Conservation (phyloP, 2,329 filamentous ascomycete species). For the Ophiostoma montium region DNA sequence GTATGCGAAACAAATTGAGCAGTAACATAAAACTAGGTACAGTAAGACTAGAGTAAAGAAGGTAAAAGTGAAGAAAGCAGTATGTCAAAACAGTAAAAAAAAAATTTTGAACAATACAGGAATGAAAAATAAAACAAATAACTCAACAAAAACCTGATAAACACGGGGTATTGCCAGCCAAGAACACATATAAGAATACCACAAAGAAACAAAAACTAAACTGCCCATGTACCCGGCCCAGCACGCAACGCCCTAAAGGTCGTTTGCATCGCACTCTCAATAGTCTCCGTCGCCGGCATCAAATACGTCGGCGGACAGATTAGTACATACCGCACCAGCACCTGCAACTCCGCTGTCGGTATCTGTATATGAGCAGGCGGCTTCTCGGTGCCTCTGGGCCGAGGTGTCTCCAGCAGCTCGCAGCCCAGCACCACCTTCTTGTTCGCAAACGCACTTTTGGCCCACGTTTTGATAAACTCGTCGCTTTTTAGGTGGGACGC, state of each 20-base stretch:
- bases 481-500: constrained; percentile 10
- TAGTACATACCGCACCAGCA: constrained; percentile 16
- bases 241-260: constrained; percentile 10
- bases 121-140: no score
- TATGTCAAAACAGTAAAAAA: no score
- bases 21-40: no score
- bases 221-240: constrained; percentile 2
- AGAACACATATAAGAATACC: no score
- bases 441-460: constrained; percentile 8
- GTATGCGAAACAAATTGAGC: no score
- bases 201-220: not conserved
- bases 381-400: not conserved
- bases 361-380: constrained; percentile 8
- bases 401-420: constrained; percentile 11
- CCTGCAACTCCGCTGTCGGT: constrained; percentile 10
- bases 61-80: no score
- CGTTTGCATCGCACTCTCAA: constrained; percentile 13
- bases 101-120: no score
- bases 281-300: constrained; percentile 11
- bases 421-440: constrained; percentile 14
- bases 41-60: no score
- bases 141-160: not conserved
- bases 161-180: not conserved
- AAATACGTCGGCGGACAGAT: constrained; percentile 12
- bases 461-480: constrained; percentile 8